phyloP scores from a whole-genome alignment of 2,329 filamentous ascomycete genomes.

The Pseudogymnoascus verrucosus region DNA sequence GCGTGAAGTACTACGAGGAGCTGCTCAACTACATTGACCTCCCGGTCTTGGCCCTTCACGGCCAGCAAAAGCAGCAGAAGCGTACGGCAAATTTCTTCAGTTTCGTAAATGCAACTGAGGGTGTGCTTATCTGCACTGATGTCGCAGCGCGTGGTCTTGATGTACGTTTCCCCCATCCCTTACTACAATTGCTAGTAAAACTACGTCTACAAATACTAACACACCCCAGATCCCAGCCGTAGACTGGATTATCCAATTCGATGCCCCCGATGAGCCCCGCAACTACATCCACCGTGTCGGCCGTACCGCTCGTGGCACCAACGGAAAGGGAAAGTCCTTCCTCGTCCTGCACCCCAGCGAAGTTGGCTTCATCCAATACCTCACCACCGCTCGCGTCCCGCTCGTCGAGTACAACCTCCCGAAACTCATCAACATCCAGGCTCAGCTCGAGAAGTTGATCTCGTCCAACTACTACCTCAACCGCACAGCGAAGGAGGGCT shows the following conservation, averaged over 20 bases:
- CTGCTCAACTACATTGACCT: constrained; percentile 97
- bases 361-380: constrained; percentile 82
- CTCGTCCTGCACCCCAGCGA: constrained; percentile 92
- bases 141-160: constrained; percentile 92
- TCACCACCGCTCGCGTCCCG: constrained; percentile 86
- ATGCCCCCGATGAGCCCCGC: constrained; percentile 82
- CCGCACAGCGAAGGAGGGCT: constrained; percentile 71
- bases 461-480: constrained; percentile 95
- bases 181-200: neutral
- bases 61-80: constrained; percentile 97
- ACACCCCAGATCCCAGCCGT: constrained; percentile 68
- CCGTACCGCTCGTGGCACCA: constrained; percentile 78
- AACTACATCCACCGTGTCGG: constrained; percentile 96
- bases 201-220: constrained; percentile 16
- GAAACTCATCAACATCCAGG: constrained; percentile 84
- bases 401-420: constrained; percentile 96
- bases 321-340: constrained; percentile 77
- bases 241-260: constrained; percentile 95
- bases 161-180: constrained; percentile 38
- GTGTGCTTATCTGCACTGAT: constrained; percentile 91
- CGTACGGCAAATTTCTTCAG: constrained; percentile 99
- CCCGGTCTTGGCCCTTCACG: constrained; percentile 77
- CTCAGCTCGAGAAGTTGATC: constrained; percentile 90
- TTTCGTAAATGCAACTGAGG: constrained; percentile 77
- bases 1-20: constrained; percentile 92